A percentile compares a stretch with the other conserved stretches of the same genome.
phyloP scores from a whole-genome alignment of 2,329 filamentous ascomycete genomes.

The Emmonsiellopsis sp. region DNA sequence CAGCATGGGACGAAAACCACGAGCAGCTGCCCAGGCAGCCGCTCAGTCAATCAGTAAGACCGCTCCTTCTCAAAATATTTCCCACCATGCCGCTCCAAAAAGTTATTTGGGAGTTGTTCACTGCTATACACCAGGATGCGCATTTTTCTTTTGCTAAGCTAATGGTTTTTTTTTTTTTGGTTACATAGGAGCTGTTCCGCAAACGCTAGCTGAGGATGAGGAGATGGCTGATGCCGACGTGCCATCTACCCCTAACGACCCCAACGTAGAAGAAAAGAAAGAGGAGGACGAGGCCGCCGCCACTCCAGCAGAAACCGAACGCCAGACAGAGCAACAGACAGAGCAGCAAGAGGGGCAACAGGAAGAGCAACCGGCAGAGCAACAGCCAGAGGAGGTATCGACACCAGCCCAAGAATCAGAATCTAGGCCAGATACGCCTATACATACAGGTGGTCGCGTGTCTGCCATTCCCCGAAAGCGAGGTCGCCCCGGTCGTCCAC shows the following conservation, averaged over 20 bases:
- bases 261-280: constrained; percentile 19
- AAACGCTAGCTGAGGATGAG: constrained; percentile 36
- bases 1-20: constrained; percentile 36
- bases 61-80: neutral
- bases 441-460: constrained; percentile 37
- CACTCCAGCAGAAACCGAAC: constrained; percentile 3
- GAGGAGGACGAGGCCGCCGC: constrained; percentile 5
- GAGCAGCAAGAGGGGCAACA: constrained; percentile 16
- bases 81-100: neutral
- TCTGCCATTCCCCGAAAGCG: constrained; percentile 59
- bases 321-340: constrained; percentile 13
- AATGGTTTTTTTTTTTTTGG: neutral
- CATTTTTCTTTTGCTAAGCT: neutral
- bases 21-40: constrained; percentile 39
- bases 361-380: constrained; percentile 18
- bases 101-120: neutral
- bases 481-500: constrained; percentile 66
- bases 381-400: constrained; percentile 19
- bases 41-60: constrained; percentile 37
- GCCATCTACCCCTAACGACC: constrained; percentile 26
- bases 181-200: constrained; percentile 31
- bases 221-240: constrained; percentile 32
- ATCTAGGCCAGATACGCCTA: constrained; percentile 42
- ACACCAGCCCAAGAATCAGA: constrained; percentile 34
- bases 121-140: neutral